Evolutionary conservation across 768 basidiomycete genomes (phyloP), one percentile per base, ranked within the genome.

Genomic region (Suillus clintonianus): DNA sequence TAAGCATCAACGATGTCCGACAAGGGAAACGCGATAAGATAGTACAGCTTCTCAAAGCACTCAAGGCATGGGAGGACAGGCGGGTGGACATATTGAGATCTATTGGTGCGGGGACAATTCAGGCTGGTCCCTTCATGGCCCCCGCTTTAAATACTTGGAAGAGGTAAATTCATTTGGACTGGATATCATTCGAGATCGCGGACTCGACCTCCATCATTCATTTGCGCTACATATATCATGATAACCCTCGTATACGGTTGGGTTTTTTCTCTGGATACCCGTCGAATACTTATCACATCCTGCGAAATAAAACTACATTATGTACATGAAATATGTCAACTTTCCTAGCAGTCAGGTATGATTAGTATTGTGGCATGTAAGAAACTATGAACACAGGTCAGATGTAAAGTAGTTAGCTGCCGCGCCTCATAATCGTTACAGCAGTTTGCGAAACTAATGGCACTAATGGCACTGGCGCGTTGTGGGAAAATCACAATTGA

Each of bases 1-100:
- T 98, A 37, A 95, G 92, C 69, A 96, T 97, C 77, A 97, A 97
- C 72, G 97, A 99, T 76, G 83, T 99, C 39, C 83, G 93, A 58
- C 85, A 87, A 65, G 93, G 92, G 36, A 92, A 90, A 72, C 81
- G 87, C 55, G 89, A 91, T 51, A 95, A 93, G 80, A 86, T 97
- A 64, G 68, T 89, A 5, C 90, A 94, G 74, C 78, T 99, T 39
- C 73, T 98, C 69, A 86, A 82, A 68, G 90, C 91, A 42, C 72
- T 95, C 69, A 91, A 87, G 76, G 74, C 77, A 0, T 94, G 93
- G 93, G 90, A 94, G 73, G 92, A 95, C 43, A 90, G 89, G 77
- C 77, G 90, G 39, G 81, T 75, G 61, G 81, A 82, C 13, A 78
- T 91, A 27, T 81, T 83, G 47, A 79, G 79, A 64, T 86, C 83